A percentile compares a stretch with the other conserved stretches of the same genome.
These are phyloP conservation scores for Byssoonygena ceratinophila DNA, from an alignment of 2,329 filamentous ascomycete species.

Conservation along the genomic window DNA sequence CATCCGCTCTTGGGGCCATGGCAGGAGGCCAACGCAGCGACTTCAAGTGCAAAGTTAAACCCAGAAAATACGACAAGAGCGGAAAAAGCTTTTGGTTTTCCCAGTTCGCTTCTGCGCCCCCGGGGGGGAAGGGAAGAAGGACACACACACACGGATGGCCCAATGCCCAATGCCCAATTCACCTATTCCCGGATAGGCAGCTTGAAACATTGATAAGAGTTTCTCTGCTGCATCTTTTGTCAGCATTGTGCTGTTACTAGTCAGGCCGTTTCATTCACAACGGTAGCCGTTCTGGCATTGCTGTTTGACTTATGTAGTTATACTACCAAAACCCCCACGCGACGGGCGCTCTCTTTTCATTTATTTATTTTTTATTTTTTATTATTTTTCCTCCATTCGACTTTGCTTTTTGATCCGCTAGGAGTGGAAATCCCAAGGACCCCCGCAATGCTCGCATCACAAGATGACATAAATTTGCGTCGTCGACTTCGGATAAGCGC, in stretches of 20 bases:
- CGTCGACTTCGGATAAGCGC: background rate
- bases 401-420: background rate
- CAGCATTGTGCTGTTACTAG: background rate
- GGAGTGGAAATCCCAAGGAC: background rate
- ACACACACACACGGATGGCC: background rate
- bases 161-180: background rate
- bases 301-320: background rate
- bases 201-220: background rate
- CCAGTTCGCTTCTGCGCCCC: background rate
- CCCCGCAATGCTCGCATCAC: conserved; percentile 4
- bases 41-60: conserved; percentile 5
- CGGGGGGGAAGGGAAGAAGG: background rate
- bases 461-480: background rate
- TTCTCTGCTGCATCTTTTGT: background rate
- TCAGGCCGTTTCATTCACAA: background rate
- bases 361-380: background rate
- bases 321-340: background rate
- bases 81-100: background rate
- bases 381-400: too few species aligned
- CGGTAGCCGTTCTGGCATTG: background rate
- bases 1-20: background rate
- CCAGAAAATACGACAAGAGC: background rate
- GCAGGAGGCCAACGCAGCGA: background rate
- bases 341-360: background rate
- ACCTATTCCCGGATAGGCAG: background rate